Evolutionary conservation across 768 basidiomycete genomes (phyloP), one percentile per base, ranked within the genome.

Genomic region (Lyophyllum decastes): DNA sequence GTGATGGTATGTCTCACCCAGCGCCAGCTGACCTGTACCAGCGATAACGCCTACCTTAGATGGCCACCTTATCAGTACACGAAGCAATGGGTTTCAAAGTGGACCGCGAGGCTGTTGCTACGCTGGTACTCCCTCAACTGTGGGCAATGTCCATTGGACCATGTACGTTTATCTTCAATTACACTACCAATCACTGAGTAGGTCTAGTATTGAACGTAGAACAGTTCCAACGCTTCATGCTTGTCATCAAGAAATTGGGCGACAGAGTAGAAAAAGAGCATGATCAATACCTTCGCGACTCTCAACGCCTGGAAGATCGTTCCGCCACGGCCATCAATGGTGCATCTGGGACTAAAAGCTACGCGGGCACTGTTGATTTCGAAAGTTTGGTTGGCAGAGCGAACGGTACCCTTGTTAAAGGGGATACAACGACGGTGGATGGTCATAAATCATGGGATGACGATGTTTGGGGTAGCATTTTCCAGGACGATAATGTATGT

Each of bases 101-200:
- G 1, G 95, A 97, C 64, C 84, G 94, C 48, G 94, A 95, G 72
- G 93, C 95, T 10, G 91, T 94, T 11, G 93, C 93, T 2, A 92
- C 89, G 0, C 78, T 94, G 43, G 91, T 96, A 27, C 76, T 96
- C 12, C 94, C 94, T 9, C 94, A 96, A 77, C 74, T 95, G 25
- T 99, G 97, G 97, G 79, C 89, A 2, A 98, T 99, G 95, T 95
- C 92, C 2, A 96, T 98, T 77, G 95, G 94, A 24, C 95, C 95
- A 54, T 70, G 93, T 94, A 68, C 66, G 90, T 81, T 7, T 43
- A 14, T 43, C 22, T 14, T 26, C 30, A 26, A 19, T 26, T 11
- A 25, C 41, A 44, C 25, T 30, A 2, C 22, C 30, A 30, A 2
- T 49, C 53, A 41, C 60, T 56, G 61, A 47, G 58, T 50, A 26